Percentiles rank a stretch among this genome's conserved stretches.
Evolutionary conservation across 257 asterid genomes (phyloP).

Genomic region (Ehretia macrophylla): DNA sequence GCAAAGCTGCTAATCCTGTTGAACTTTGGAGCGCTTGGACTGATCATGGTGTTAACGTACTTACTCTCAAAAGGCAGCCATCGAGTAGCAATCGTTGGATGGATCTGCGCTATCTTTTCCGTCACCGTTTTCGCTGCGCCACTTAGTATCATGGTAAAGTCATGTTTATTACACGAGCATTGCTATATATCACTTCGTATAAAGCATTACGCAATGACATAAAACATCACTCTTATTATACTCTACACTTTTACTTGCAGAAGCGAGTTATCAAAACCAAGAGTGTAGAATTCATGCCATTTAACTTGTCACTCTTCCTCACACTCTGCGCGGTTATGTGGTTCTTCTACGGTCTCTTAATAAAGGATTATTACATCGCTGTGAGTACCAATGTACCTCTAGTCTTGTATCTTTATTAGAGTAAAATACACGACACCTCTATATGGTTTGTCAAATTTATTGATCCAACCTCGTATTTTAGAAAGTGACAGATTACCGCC

Average conservation of each 20-base stretch:
- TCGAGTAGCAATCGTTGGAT: constrained; percentile 52
- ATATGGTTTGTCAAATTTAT: no score
- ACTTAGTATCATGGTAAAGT: constrained; percentile 66
- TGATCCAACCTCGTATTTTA: no score
- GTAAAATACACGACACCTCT: no score
- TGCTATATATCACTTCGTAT: neutral
- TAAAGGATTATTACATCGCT: constrained; percentile 61
- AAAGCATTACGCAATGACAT: no score
- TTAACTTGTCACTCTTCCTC: constrained; percentile 64
- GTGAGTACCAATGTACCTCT: constrained; percentile 56
- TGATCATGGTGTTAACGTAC: constrained; percentile 28
- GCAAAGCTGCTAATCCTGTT: constrained; percentile 40
- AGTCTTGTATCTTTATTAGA: no score
- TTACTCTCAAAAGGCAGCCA: constrained; percentile 8
- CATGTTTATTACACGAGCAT: no score
- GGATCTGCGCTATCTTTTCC: constrained; percentile 79
- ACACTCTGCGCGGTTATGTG: constrained; percentile 69
- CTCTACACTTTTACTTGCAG: constrained; percentile 10
- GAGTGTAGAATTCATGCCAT: constrained; percentile 86
- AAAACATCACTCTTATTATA: no score
- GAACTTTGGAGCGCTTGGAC: constrained; percentile 34
- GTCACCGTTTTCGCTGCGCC: constrained; percentile 74
- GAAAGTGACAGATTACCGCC: neutral
- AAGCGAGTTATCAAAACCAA: constrained; percentile 55
- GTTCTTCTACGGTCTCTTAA: constrained; percentile 71